A percentile compares a stretch with the other conserved stretches of the same genome.
These are phyloP conservation scores for Aspergillus oerlinghausenensis DNA, from an alignment of 2,329 filamentous ascomycete genomes.

Conservation along the genomic window DNA sequence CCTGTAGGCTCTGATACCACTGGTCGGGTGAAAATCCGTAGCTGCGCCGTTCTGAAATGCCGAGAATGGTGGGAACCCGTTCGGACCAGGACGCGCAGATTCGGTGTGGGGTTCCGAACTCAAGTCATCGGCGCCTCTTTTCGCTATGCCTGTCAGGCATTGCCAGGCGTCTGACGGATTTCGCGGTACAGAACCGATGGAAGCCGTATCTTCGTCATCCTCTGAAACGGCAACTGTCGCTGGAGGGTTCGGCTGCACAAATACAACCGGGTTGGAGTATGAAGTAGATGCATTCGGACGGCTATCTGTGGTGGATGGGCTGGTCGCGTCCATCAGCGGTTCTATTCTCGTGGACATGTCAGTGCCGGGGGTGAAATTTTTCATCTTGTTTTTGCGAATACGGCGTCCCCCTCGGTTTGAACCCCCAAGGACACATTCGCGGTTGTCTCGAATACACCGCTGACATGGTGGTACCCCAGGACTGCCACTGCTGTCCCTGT, in stretches of 20 bases:
- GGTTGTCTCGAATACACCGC: constrained; percentile 53
- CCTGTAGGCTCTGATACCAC: constrained; percentile 39
- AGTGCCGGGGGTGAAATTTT: constrained; percentile 27
- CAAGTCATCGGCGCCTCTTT: constrained; percentile 26
- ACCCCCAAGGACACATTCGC: constrained; percentile 56
- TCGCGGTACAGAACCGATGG: constrained; percentile 40
- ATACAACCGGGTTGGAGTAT: constrained; percentile 33
- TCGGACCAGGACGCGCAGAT: constrained; percentile 18
- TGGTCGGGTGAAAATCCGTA: constrained; percentile 23
- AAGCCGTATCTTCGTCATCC: constrained; percentile 37
- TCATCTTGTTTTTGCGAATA: constrained; percentile 50
- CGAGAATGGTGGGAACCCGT: constrained; percentile 21
- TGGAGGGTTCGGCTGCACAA: constrained; percentile 29
- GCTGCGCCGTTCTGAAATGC: constrained; percentile 23
- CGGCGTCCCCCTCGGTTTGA: constrained; percentile 57
- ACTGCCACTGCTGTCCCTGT: constrained; percentile 45
- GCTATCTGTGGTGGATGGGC: constrained; percentile 24
- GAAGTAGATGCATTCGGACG: constrained; percentile 21
- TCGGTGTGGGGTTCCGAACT: constrained; percentile 19
- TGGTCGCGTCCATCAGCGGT: constrained; percentile 21
- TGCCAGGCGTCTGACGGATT: constrained; percentile 49
- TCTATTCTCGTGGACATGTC: constrained; percentile 22
- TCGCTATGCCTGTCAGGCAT: constrained; percentile 43
- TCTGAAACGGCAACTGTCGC: constrained; percentile 22
- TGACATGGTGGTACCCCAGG: constrained; percentile 52